These are phyloP conservation scores for Pyrenophora tritici-repentis DNA, from an alignment of 2,329 filamentous ascomycete species.

Conservation along the genomic window DNA sequence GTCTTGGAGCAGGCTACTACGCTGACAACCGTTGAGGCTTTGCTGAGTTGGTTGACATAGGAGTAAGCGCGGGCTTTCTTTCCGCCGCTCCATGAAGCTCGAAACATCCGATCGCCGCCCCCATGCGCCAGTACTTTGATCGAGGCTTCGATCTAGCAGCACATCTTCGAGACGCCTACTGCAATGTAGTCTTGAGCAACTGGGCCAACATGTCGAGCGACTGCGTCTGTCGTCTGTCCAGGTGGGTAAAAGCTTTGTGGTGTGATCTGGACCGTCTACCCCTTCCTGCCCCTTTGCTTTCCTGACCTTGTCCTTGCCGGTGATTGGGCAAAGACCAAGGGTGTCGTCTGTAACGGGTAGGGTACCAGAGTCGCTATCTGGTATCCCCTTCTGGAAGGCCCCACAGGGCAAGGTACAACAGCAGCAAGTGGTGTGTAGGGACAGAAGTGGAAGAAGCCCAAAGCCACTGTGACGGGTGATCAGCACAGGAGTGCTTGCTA, in stretches of 20 bases:
- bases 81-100: constrained; percentile 20
- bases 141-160: background rate
- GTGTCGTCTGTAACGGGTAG: constrained; percentile 1
- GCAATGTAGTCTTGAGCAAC: too few relatives aligned
- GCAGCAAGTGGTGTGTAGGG: constrained; percentile 21
- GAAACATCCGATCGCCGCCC: constrained; percentile 1
- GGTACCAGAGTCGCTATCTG: constrained; percentile 3
- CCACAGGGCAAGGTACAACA: constrained; percentile 23
- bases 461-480: constrained; percentile 47
- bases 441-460: constrained; percentile 34
- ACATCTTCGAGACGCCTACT: background rate
- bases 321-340: constrained; percentile 1
- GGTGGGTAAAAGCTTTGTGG: background rate
- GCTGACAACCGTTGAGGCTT: background rate
- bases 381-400: constrained; percentile 36
- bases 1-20: constrained; percentile 7
- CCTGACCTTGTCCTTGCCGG: constrained; percentile 2
- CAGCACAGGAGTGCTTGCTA: constrained; percentile 32
- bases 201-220: background rate
- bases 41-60: constrained; percentile 6
- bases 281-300: background rate
- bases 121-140: background rate
- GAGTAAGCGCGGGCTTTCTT: constrained; percentile 34
- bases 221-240: too few relatives aligned
- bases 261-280: background rate